A percentile compares a stretch with the other conserved stretches of the same genome.
These are phyloP conservation scores for Lachnellula arida DNA, from an alignment of 2,329 filamentous ascomycete genomes.

Conservation along the genomic window DNA sequence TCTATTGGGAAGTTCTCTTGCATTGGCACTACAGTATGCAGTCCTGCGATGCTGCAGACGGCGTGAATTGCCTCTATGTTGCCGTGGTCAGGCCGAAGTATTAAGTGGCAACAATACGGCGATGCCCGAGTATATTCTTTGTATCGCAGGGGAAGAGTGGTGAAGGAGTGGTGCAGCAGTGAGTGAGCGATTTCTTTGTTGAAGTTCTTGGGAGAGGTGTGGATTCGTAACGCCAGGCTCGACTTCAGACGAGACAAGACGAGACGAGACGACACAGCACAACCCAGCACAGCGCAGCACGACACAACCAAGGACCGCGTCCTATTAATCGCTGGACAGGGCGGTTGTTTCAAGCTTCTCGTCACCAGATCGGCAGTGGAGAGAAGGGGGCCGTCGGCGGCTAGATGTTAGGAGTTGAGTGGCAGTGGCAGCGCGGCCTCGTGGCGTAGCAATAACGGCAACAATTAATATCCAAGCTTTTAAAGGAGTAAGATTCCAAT, in stretches of 20 bases:
- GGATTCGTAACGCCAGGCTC: background rate
- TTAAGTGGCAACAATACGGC: slow-evolving; percentile 1
- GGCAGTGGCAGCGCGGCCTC: background rate
- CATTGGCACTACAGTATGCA: slow-evolving; percentile 22
- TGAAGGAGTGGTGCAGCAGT: slow-evolving; percentile 7
- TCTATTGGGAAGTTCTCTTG: slow-evolving; percentile 21
- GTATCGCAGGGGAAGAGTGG: background rate
- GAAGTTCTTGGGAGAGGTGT: background rate
- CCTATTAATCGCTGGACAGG: background rate
- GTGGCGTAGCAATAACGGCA: too few relatives aligned
- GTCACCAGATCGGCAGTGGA: slow-evolving; percentile 14
- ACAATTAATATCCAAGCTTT: too few relatives aligned
- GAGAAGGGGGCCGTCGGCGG: slow-evolving; percentile 7
- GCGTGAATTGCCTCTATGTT: slow-evolving; percentile 4
- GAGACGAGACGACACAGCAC: too few relatives aligned
- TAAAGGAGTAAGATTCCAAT: too few relatives aligned
- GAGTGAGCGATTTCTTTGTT: slow-evolving; percentile 5
- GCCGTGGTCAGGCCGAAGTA: slow-evolving; percentile 1
- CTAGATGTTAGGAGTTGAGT: background rate
- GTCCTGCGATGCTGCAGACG: slow-evolving; percentile 20
- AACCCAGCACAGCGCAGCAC: too few relatives aligned
- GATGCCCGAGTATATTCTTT: background rate
- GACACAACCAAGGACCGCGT: too few relatives aligned
- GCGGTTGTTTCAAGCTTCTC: slow-evolving; percentile 17
- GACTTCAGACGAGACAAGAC: background rate